These are phyloP conservation scores for Diplodia intermedia DNA, from an alignment of 2,329 filamentous ascomycete genomes.

Conservation along the genomic window DNA sequence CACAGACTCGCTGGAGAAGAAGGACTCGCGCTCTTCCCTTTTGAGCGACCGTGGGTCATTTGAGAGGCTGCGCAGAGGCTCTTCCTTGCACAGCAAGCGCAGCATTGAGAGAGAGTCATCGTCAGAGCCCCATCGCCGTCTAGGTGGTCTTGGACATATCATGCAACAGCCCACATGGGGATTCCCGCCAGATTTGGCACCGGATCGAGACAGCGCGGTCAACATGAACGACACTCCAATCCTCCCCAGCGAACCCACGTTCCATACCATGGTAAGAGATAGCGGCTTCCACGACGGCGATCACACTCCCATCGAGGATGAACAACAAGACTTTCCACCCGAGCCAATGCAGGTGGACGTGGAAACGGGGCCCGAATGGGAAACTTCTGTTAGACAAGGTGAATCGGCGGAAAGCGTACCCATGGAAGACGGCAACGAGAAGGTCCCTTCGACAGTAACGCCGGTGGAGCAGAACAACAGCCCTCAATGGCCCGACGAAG, in stretches of 20 bases:
- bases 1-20: conserved; percentile 36
- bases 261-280: conserved; percentile 48
- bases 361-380: conserved; percentile 37
- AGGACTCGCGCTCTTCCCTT: conserved; percentile 34
- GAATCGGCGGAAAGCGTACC: conserved; percentile 4
- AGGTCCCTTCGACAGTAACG: not conserved
- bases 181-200: conserved; percentile 42
- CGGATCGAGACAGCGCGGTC: conserved; percentile 50
- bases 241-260: conserved; percentile 40
- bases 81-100: conserved; percentile 1
- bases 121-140: not conserved
- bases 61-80: conserved; percentile 3
- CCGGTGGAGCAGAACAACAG: conserved; percentile 34
- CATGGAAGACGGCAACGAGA: not conserved
- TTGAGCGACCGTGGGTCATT: not conserved
- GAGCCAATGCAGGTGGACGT: conserved; percentile 18
- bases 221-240: conserved; percentile 55
- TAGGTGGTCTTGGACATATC: conserved; percentile 3
- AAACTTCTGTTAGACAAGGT: conserved; percentile 24
- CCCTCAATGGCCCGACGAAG: conserved; percentile 32
- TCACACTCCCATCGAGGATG: conserved; percentile 10
- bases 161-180: conserved; percentile 43
- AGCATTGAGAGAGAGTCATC: not conserved
- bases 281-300: conserved; percentile 51
- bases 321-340: conserved; percentile 6